Conservation (phyloP, 495 filamentous ascomycete species). For the Poronia punctata region DNA sequence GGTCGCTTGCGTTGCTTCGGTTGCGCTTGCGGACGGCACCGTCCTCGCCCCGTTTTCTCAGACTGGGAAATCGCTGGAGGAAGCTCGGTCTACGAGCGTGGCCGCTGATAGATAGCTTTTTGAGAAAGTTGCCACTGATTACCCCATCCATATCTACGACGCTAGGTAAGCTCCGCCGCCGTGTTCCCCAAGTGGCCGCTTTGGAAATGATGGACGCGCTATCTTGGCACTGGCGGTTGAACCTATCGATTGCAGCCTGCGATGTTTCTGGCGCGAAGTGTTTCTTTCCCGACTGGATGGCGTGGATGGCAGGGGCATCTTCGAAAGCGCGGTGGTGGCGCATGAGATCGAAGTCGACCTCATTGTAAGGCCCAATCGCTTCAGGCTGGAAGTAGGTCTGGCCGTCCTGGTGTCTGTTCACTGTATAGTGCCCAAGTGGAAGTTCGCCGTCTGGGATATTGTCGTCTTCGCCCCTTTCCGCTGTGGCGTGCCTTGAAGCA, state of each 20-base stretch:
- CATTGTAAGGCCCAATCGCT: slow-evolving; percentile 33
- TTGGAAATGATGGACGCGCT: slow-evolving; percentile 52
- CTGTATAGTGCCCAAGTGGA: slow-evolving; percentile 25
- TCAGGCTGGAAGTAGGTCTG: slow-evolving; percentile 39
- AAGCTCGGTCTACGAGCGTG: slow-evolving; percentile 38
- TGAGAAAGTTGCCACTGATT: slow-evolving; percentile 52
- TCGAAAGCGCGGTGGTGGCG: slow-evolving; percentile 39
- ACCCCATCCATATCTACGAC: slow-evolving; percentile 54
- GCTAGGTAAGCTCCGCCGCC: slow-evolving; percentile 52
- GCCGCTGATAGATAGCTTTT: slow-evolving; percentile 52
- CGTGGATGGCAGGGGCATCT: slow-evolving; percentile 36
- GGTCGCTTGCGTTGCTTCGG: slow-evolving; percentile 35
- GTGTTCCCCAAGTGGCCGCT: slow-evolving; percentile 67
- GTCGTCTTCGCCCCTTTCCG: slow-evolving; percentile 22
- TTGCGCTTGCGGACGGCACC: slow-evolving; percentile 46
- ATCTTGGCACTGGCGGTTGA: slow-evolving; percentile 39
- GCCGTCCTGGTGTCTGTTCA: slow-evolving; percentile 36
- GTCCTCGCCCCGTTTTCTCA: slow-evolving; percentile 55
- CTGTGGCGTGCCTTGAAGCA: slow-evolving; percentile 8
- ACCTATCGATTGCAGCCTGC: slow-evolving; percentile 45
- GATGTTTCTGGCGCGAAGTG: slow-evolving; percentile 42
- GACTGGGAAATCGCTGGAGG: slow-evolving; percentile 40
- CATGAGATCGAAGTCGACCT: slow-evolving; percentile 39
- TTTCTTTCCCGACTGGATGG: slow-evolving; percentile 28
- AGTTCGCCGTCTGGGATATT: slow-evolving; percentile 33